A percentile compares a stretch with the other conserved stretches of the same genome.
These are phyloP conservation scores for Anaeromyces robustus DNA, from an alignment of 192 early-diverging fungal genomes.

Conservation along the genomic window DNA sequence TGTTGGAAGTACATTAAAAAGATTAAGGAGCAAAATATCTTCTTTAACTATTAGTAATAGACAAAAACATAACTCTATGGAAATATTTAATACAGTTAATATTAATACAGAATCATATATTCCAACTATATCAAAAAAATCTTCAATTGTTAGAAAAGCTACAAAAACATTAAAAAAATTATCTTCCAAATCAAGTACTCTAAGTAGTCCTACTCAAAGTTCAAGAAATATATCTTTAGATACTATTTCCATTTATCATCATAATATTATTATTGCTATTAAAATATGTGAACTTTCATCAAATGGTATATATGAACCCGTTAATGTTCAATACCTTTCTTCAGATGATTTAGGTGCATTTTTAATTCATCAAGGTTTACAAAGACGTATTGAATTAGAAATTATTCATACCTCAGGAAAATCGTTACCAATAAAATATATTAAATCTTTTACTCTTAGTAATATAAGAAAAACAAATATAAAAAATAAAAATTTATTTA, in stretches of 20 bases:
- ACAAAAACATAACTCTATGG: background rate
- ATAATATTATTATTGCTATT: background rate
- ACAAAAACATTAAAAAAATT: background rate
- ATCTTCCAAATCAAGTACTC: background rate
- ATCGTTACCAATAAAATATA: slow-evolving; percentile 23
- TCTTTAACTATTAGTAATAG: background rate
- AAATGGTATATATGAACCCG: background rate
- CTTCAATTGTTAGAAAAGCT: background rate
- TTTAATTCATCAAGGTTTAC: slow-evolving; percentile 54
- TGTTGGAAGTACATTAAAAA: background rate
- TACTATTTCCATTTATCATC: background rate
- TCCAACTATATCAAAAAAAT: background rate
- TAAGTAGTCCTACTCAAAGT: background rate
- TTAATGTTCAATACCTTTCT: background rate
- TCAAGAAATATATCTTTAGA: background rate
- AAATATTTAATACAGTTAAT: too few relatives aligned
- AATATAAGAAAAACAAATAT: background rate
- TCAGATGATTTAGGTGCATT: slow-evolving; percentile 32
- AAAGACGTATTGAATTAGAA: slow-evolving; percentile 44
- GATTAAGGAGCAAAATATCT: background rate
- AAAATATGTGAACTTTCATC: background rate
- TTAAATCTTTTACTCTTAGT: background rate
- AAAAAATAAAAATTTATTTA: background rate
- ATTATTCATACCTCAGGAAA: slow-evolving; percentile 51
- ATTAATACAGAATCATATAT: background rate